phyloP scores from a whole-genome alignment of 1,284 basidiomycete genomes.

The Phlebopus sp. region DNA sequence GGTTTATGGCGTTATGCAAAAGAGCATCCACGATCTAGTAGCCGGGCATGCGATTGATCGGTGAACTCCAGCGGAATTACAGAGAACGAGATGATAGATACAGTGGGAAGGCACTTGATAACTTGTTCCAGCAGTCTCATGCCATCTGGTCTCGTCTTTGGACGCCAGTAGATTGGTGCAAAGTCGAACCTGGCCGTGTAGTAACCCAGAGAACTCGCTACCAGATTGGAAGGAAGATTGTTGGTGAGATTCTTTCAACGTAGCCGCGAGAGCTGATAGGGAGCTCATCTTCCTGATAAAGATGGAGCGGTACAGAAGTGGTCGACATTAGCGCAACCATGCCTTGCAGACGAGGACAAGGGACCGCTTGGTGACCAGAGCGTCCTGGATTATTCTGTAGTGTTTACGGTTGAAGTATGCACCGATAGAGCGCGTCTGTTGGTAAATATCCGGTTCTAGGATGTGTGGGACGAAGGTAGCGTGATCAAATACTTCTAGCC shows the following conservation, averaged over 20 bases:
- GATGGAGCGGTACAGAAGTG: constrained; percentile 27
- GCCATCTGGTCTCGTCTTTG: not conserved
- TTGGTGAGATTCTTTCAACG: not conserved
- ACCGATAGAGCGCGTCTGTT: constrained; percentile 9
- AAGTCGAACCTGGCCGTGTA: constrained; percentile 26
- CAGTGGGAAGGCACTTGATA: constrained; percentile 20
- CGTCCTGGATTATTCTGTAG: constrained; percentile 4
- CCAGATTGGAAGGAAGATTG: constrained; percentile 4
- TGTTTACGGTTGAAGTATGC: constrained; percentile 1
- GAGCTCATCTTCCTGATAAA: constrained; percentile 12
- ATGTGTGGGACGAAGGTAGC: constrained; percentile 25
- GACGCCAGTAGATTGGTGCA: constrained; percentile 13
- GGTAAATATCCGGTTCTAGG: constrained; percentile 15
- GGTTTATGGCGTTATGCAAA: not conserved
- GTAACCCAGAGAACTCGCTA: constrained; percentile 13
- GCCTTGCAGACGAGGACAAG: constrained; percentile 30
- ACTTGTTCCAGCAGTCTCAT: constrained; percentile 14
- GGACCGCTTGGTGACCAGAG: constrained; percentile 25
- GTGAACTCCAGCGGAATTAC: not conserved
- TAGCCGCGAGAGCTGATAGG: constrained; percentile 12
- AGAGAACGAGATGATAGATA: constrained; percentile 18
- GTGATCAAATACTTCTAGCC: constrained; percentile 25
- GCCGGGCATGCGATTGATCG: not conserved
- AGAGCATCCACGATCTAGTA: constrained; percentile 4
- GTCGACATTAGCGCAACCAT: constrained; percentile 26